A percentile compares a stretch with the other conserved stretches of the same genome.
These are phyloP conservation scores for Isabelozyma heimii DNA, from an alignment of 805 yeast genomes.

Conservation along the genomic window DNA sequence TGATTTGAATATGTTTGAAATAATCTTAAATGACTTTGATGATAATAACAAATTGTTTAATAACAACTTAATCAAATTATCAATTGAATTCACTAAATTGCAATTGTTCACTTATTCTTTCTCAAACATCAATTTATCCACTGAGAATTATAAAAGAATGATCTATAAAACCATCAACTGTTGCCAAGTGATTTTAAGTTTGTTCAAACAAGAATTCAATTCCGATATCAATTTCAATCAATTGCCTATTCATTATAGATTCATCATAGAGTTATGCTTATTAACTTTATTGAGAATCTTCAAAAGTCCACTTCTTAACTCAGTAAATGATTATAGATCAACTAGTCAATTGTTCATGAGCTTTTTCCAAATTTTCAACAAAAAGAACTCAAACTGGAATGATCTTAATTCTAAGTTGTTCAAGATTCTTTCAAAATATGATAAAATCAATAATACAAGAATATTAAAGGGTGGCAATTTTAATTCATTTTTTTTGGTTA, in stretches of 20 bases:
- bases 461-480: slow-evolving; percentile 3
- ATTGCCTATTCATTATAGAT: slow-evolving; percentile 40
- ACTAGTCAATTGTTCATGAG: slow-evolving; percentile 22
- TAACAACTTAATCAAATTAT: slow-evolving; percentile 23
- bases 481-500: slow-evolving; percentile 27
- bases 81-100: slow-evolving; percentile 35
- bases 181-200: slow-evolving; percentile 24
- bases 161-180: slow-evolving; percentile 25
- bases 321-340: slow-evolving; percentile 19
- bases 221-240: slow-evolving; percentile 18
- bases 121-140: slow-evolving; percentile 19
- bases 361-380: slow-evolving; percentile 14
- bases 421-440: slow-evolving; percentile 22
- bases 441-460: slow-evolving; percentile 10
- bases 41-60: slow-evolving; percentile 13
- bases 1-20: slow-evolving; percentile 42
- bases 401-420: slow-evolving; percentile 18
- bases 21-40: slow-evolving; percentile 26
- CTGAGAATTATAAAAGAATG: slow-evolving; percentile 25
- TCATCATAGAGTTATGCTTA: slow-evolving; percentile 32
- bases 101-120: slow-evolving; percentile 38
- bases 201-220: slow-evolving; percentile 16
- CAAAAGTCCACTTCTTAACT: slow-evolving; percentile 28
- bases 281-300: slow-evolving; percentile 29
- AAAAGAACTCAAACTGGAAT: slow-evolving; percentile 17